phyloP scores from a whole-genome alignment of 2,329 filamentous ascomycete species.

The Albophoma yamanashiensis region DNA sequence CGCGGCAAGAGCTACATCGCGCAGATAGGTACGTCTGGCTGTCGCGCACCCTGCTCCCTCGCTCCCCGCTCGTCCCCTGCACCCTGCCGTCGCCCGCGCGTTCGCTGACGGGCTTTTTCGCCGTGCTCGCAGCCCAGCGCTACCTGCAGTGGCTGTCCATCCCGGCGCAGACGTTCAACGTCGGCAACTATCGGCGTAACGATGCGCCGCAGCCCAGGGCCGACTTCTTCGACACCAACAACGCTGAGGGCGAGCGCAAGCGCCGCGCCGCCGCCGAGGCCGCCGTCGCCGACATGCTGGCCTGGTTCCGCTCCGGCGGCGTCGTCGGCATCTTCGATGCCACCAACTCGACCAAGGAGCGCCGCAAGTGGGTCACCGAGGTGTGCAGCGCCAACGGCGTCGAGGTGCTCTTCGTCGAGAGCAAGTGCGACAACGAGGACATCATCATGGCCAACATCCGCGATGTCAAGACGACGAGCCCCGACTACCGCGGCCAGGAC shows the following conservation, averaged over 20 bases:
- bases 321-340: conserved; percentile 91
- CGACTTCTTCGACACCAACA: conserved; percentile 89
- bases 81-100: not conserved
- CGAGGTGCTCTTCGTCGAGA: conserved; percentile 92
- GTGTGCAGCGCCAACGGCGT: conserved; percentile 65
- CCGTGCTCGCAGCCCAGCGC: conserved; percentile 55
- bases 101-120: not conserved
- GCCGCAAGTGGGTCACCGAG: conserved; percentile 85
- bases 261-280: conserved; percentile 83
- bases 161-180: conserved; percentile 89
- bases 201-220: conserved; percentile 84
- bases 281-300: conserved; percentile 85
- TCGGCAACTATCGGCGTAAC: conserved; percentile 86
- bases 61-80: not conserved
- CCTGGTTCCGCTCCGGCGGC: conserved; percentile 76
- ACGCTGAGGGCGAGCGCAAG: conserved; percentile 81
- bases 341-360: conserved; percentile 87
- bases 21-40: conserved; percentile 82
- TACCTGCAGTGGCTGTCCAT: conserved; percentile 97
- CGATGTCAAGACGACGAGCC: conserved; percentile 93
- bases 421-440: conserved; percentile 90
- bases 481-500: conserved; percentile 90
- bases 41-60: too few relatives aligned
- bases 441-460: conserved; percentile 97
- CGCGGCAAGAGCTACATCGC: conserved; percentile 96